Conservation (phyloP, 2,329 filamentous ascomycete genomes). For the Hortaea werneckii region DNA sequence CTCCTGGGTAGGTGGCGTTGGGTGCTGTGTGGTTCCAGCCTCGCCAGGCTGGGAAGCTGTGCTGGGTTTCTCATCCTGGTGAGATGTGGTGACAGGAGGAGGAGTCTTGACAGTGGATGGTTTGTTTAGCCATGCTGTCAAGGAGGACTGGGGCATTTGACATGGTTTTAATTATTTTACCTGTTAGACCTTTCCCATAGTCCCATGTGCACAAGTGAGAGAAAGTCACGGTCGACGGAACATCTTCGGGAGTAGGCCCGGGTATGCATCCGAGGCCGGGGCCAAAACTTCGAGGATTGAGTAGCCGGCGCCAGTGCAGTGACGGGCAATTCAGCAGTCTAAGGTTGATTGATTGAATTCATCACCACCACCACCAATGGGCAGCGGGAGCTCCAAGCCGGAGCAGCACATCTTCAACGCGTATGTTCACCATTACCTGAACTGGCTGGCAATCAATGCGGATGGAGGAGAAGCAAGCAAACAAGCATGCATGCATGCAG, state of each 20-base stretch:
- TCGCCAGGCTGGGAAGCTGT: neutral
- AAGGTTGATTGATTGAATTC: too few species aligned
- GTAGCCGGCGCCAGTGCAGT: too few species aligned
- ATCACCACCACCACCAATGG: conserved; percentile 38
- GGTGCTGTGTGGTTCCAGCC: neutral
- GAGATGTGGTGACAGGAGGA: neutral
- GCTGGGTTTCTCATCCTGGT: neutral
- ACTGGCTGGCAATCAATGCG: neutral
- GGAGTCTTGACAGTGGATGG: conserved; percentile 18
- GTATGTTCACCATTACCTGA: conserved; percentile 33
- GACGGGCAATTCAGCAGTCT: too few species aligned
- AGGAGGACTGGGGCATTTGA: conserved; percentile 35
- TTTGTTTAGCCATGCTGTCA: conserved; percentile 39
- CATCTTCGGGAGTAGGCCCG: too few species aligned
- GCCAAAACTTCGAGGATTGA: too few species aligned
- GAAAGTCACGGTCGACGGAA: too few species aligned
- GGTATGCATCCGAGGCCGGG: too few species aligned
- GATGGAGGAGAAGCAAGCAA: neutral
- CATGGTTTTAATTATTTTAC: neutral
- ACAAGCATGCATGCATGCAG: too few species aligned
- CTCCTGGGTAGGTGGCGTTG: neutral
- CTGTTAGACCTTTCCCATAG: too few species aligned
- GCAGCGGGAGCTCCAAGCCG: conserved; percentile 52
- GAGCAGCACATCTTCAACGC: conserved; percentile 54
- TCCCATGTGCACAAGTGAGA: too few species aligned